Conservation (phyloP, 192 early-diverging fungal species). For the Entomortierella chlamydospora region DNA sequence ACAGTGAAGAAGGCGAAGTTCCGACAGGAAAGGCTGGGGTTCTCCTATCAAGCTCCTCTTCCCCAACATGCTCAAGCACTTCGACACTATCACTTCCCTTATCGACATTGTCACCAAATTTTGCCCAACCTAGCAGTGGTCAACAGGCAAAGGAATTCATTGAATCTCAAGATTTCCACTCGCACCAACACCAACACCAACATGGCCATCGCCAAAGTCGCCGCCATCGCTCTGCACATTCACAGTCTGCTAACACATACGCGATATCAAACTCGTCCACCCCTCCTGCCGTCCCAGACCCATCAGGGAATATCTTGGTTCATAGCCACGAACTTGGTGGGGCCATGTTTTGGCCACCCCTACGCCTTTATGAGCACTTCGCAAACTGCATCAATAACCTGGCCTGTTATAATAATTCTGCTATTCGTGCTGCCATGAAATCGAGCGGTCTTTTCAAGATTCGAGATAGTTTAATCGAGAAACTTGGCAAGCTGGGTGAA, state of each 20-base stretch:
- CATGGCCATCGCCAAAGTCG: constrained; percentile 16
- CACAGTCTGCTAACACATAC: constrained; percentile 2
- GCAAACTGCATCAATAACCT: constrained; percentile 55
- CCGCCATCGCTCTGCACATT: constrained; percentile 18
- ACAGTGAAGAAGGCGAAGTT: constrained; percentile 21
- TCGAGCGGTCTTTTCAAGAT: constrained; percentile 58
- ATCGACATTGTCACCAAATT: constrained; percentile 18
- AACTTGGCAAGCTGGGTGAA: constrained; percentile 17
- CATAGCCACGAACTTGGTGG: constrained; percentile 11
- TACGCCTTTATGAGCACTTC: constrained; percentile 51
- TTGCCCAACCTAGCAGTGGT: background rate
- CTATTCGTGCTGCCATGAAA: constrained; percentile 54
- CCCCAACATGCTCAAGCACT: constrained; percentile 27
- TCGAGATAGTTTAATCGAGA: constrained; percentile 50
- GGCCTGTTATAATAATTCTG: constrained; percentile 56
- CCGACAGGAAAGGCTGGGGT: background rate
- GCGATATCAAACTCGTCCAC: constrained; percentile 25
- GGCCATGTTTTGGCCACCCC: constrained; percentile 39
- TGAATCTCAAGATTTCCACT: too few relatives aligned
- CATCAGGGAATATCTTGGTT: background rate
- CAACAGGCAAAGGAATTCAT: too few relatives aligned
- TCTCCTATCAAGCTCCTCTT: constrained; percentile 20
- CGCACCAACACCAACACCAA: background rate
- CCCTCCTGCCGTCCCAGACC: constrained; percentile 24
- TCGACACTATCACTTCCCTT: constrained; percentile 40